Conservation (phyloP, 495 filamentous ascomycete species). For the Hypoxylon trugodes region DNA sequence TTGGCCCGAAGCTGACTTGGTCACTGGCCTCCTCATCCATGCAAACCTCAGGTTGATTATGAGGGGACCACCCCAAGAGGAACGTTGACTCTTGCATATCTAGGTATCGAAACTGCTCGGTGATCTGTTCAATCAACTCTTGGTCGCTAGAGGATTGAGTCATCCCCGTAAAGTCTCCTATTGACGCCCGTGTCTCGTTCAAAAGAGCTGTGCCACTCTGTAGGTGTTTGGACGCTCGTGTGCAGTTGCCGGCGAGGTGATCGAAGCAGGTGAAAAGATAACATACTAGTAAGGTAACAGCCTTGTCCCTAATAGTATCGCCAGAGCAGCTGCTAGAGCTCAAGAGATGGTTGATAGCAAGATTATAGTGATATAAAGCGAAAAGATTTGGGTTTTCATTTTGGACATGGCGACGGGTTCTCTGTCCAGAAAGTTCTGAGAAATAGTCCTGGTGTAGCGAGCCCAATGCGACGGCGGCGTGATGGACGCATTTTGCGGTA, state of each 20-base stretch:
- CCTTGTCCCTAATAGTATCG: slow-evolving; percentile 3
- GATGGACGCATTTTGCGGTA: slow-evolving; percentile 45
- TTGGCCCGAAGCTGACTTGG: background rate
- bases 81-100: slow-evolving; percentile 42
- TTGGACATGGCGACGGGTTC: background rate
- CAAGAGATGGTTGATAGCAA: slow-evolving; percentile 32
- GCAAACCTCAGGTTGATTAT: background rate
- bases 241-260: slow-evolving; percentile 23
- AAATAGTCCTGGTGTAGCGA: slow-evolving; percentile 34
- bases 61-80: slow-evolving; percentile 24
- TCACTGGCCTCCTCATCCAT: background rate
- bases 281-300: slow-evolving; percentile 32
- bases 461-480: slow-evolving; percentile 46
- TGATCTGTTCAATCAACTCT: slow-evolving; percentile 7
- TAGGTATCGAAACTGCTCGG: slow-evolving; percentile 35
- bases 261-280: slow-evolving; percentile 40
- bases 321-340: background rate
- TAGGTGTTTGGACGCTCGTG: slow-evolving; percentile 30
- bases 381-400: background rate
- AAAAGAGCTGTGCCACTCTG: slow-evolving; percentile 27
- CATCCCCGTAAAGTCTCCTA: background rate
- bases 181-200: slow-evolving; percentile 7
- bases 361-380: slow-evolving; percentile 28
- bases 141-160: background rate
- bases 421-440: slow-evolving; percentile 1